Evolutionary conservation across 2,329 filamentous ascomycete species (phyloP).

Genomic region (Penicillium nordicum): DNA sequence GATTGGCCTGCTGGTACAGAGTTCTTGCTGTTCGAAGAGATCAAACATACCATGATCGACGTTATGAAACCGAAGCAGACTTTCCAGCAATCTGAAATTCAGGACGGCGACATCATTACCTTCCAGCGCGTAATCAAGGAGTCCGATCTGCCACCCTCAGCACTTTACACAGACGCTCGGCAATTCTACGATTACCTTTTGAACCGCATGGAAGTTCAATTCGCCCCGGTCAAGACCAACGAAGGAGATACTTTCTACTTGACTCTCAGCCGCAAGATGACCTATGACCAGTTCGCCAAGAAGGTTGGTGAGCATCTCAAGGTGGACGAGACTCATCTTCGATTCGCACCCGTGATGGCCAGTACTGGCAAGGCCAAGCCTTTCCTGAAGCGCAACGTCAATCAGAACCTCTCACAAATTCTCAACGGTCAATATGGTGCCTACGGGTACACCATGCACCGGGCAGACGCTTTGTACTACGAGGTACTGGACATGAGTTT

Average conservation of each 20-base stretch:
- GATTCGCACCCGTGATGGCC: slow-evolving; percentile 82
- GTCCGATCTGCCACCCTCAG: slow-evolving; percentile 39
- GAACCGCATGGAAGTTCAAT: slow-evolving; percentile 75
- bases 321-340: slow-evolving; percentile 79
- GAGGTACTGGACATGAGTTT: slow-evolving; percentile 93
- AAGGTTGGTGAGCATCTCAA: slow-evolving; percentile 76
- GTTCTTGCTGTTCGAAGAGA: slow-evolving; percentile 85
- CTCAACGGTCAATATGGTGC: slow-evolving; percentile 70
- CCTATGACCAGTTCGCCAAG: slow-evolving; percentile 79
- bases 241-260: slow-evolving; percentile 68
- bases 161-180: slow-evolving; percentile 64
- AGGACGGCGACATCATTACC: slow-evolving; percentile 95
- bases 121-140: slow-evolving; percentile 68
- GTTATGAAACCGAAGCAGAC: slow-evolving; percentile 86
- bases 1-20: slow-evolving; percentile 74
- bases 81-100: slow-evolving; percentile 85
- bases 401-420: slow-evolving; percentile 72
- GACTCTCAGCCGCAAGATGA: slow-evolving; percentile 80
- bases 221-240: slow-evolving; percentile 60
- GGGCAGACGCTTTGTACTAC: slow-evolving; percentile 78
- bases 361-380: slow-evolving; percentile 73
- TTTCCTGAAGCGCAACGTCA: slow-evolving; percentile 69
- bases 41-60: slow-evolving; percentile 97
- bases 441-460: slow-evolving; percentile 65
- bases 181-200: slow-evolving; percentile 92